Evolutionary conservation across 2,329 filamentous ascomycete genomes (phyloP).

Genomic region (Fusarium sp.): DNA sequence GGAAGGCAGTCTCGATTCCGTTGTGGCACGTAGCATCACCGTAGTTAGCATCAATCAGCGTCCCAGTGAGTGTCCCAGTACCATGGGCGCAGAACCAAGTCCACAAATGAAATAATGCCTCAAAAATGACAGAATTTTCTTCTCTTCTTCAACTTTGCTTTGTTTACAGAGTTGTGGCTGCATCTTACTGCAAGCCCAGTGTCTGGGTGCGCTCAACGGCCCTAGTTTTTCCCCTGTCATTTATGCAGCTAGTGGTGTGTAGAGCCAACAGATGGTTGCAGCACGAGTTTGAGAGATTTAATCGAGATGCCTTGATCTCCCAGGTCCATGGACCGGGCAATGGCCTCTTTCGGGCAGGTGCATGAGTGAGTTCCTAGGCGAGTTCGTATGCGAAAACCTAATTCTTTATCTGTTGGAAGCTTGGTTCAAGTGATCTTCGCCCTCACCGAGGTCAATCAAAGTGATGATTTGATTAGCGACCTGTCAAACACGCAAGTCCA

Average conservation of each 20-base stretch:
- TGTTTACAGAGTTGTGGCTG: background rate
- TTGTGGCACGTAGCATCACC: background rate
- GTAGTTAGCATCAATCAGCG: too few species aligned
- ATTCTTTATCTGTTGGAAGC: background rate
- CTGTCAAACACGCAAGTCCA: background rate
- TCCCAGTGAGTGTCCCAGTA: background rate
- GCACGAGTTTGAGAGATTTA: background rate
- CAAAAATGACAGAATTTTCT: background rate
- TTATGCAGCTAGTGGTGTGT: background rate
- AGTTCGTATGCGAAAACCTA: background rate
- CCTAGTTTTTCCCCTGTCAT: background rate
- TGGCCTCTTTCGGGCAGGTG: background rate
- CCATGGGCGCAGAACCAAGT: background rate
- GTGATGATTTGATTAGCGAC: background rate
- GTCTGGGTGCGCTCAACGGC: background rate
- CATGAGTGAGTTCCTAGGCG: background rate
- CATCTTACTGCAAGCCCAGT: background rate
- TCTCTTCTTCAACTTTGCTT: background rate
- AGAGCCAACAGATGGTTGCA: background rate
- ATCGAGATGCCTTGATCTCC: background rate
- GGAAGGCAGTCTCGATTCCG: background rate
- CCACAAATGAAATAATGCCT: background rate
- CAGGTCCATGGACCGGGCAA: background rate
- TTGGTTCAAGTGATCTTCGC: background rate
- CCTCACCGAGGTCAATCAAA: background rate